A percentile compares a stretch with the other conserved stretches of the same genome.
Conservation (phyloP, 768 basidiomycete species). For the Boletus rubescentipes region DNA sequence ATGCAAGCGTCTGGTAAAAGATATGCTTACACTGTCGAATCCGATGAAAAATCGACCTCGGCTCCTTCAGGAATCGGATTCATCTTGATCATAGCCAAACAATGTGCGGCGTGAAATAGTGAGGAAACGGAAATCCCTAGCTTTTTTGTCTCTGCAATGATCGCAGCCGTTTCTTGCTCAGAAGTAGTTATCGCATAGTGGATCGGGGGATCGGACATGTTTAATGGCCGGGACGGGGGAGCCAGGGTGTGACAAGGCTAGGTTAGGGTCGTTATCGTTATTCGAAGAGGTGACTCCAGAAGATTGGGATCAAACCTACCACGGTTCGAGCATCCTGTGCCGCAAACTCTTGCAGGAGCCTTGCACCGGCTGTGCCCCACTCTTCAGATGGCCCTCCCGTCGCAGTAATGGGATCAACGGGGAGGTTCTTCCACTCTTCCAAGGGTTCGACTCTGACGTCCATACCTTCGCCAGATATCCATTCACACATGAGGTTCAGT, state of each 20-base stretch:
- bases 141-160: conserved; percentile 10
- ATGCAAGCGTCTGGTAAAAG: not conserved
- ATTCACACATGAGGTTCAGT: conserved; percentile 23
- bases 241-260: conserved; percentile 10
- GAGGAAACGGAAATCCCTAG: conserved; percentile 12
- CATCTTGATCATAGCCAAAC: conserved; percentile 22
- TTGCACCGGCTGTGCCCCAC: conserved; percentile 16
- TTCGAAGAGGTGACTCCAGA: too few relatives aligned
- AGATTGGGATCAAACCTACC: conserved; percentile 6
- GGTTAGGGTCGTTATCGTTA: too few relatives aligned
- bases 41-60: conserved; percentile 18
- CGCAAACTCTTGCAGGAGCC: conserved; percentile 14
- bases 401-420: conserved; percentile 25
- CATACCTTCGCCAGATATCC: conserved; percentile 19
- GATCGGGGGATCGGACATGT: conserved; percentile 10
- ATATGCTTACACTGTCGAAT: conserved; percentile 8
- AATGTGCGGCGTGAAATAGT: conserved; percentile 25
- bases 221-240: conserved; percentile 6
- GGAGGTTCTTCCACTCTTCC: conserved; percentile 28
- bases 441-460: conserved; percentile 6
- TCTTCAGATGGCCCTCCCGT: conserved; percentile 20
- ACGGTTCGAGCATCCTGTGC: not conserved
- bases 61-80: conserved; percentile 14
- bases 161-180: conserved; percentile 8
- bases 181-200: not conserved